A percentile compares a stretch with the other conserved stretches of the same genome.
phyloP scores from a whole-genome alignment of 164 flowering plant species.

The Vitis cinerea region DNA sequence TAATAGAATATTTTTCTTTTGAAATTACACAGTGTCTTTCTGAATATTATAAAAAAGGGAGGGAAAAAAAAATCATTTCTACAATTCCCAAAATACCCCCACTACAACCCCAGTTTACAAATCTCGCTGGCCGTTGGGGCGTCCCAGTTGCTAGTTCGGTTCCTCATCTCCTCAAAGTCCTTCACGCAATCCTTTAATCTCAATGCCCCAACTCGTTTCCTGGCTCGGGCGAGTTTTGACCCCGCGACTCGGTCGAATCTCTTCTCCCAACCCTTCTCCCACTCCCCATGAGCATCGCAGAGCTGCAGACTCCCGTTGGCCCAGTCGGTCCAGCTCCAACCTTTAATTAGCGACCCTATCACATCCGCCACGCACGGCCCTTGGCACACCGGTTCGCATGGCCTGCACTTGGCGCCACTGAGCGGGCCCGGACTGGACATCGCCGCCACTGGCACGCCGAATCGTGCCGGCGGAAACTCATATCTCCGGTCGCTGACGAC shows the following conservation, averaged over 20 bases:
- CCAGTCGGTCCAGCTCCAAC: conserved; percentile 93
- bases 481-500: conserved; percentile 69
- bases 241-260: conserved; percentile 66
- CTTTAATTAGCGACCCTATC: conserved; percentile 39
- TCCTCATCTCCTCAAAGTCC: conserved; percentile 59
- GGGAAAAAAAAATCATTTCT: not conserved
- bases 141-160: conserved; percentile 49
- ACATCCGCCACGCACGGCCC: conserved; percentile 62
- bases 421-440: conserved; percentile 73
- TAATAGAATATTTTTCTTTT: no score
- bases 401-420: conserved; percentile 94
- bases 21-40: no score
- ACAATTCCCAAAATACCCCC: not conserved
- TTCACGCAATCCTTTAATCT: conserved; percentile 44
- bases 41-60: not conserved
- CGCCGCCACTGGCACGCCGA: conserved; percentile 88
- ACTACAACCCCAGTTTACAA: conserved; percentile 44
- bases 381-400: conserved; percentile 61
- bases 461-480: conserved; percentile 57
- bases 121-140: conserved; percentile 58
- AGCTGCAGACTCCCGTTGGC: conserved; percentile 49
- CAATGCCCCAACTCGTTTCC: conserved; percentile 41
- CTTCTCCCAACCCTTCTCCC: conserved; percentile 84
- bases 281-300: conserved; percentile 70
- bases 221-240: conserved; percentile 31